Evolutionary conservation across 441 rosid genomes (phyloP), one percentile per base, ranked within the genome.

Genomic region (Pelargonium myrrhifolium): DNA sequence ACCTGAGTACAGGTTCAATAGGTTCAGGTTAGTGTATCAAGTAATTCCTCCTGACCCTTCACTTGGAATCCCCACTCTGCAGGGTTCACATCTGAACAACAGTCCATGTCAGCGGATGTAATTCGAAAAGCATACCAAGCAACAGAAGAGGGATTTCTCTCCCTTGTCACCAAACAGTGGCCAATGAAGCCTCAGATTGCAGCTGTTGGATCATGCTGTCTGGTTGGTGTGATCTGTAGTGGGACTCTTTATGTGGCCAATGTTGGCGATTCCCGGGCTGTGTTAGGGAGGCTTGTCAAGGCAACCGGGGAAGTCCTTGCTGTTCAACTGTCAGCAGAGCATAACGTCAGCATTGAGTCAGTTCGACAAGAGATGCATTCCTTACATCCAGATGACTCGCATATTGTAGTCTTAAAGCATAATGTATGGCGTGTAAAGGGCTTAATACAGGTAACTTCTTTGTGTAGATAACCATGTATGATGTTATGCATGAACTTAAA

Each of bases 371-470:
- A 93, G 76, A 79, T 93, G 70, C 74, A 71, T 45, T 79, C 93
- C 24, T 68, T 81, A 86, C 97, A 93, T 68, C 97, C 97, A 9
- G 99, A 91, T 77, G 96, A 93, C 79, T 60, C 84, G 0, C 90
- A 86, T 60, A 87, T 93, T 71, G 99, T 91, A 59, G 90, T 91
- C 70, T 73, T 89, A 31, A 93, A 83, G 73, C 93, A 93, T 75
- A 93, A 91, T 45, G 97, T 93, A 0, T 93, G 99, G 99, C 87
- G 97, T 4, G 93, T 93, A 3, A 93, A 93, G 79, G 99, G 99
- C 77, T 81, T 91, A 74, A 93, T 93, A 77, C 99, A 93, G 96
- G 99, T 87, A 72, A 6, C 6, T 55, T 17, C 1, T 55, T 17
- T 55, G 11, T 55, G 21, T 17, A 12, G 24, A 15, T 56, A 45